Percentiles rank a stretch among this genome's conserved stretches.
These are phyloP conservation scores for Gloeophyllum trabeum DNA, from an alignment of 768 basidiomycete species.

Conservation along the genomic window DNA sequence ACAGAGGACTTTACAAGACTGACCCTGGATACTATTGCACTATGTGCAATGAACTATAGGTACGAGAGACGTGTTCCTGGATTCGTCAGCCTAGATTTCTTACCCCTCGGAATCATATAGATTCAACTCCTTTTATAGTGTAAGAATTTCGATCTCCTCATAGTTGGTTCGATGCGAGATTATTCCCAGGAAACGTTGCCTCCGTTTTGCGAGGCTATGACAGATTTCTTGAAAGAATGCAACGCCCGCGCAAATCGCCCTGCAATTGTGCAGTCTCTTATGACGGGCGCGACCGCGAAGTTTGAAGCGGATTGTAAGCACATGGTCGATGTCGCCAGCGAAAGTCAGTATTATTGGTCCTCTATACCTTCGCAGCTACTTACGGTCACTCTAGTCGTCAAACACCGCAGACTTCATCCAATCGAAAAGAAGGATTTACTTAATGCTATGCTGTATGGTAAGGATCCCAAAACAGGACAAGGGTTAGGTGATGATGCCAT, in stretches of 20 bases:
- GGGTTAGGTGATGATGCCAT: constrained; percentile 29
- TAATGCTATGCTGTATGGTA: constrained; percentile 31
- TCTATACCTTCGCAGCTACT: constrained; percentile 1
- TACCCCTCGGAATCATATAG: constrained; percentile 11
- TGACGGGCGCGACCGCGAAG: constrained; percentile 22
- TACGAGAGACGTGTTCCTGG: constrained; percentile 6
- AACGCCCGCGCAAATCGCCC: constrained; percentile 24
- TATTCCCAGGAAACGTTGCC: constrained; percentile 19
- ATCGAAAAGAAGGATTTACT: constrained; percentile 31
- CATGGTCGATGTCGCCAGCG: constrained; percentile 28
- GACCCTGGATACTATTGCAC: constrained; percentile 34
- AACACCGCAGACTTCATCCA: constrained; percentile 25
- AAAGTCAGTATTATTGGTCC: constrained; percentile 19
- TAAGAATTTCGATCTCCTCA: constrained; percentile 7
- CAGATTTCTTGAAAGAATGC: constrained; percentile 27
- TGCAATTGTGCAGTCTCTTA: constrained; percentile 21
- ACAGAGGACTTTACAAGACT: constrained; percentile 36
- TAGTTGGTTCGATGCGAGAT: too few species aligned
- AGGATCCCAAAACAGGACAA: constrained; percentile 32
- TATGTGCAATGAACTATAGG: constrained; percentile 31
- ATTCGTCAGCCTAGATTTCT: constrained; percentile 1
- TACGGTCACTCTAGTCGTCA: constrained; percentile 20
- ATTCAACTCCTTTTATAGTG: constrained; percentile 35
- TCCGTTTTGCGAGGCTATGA: constrained; percentile 29
- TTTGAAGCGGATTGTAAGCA: constrained; percentile 28